Evolutionary conservation across 1,284 basidiomycete species (phyloP), one percentile per base, ranked within the genome.

Genomic region (Rhodotorula sp.): DNA sequence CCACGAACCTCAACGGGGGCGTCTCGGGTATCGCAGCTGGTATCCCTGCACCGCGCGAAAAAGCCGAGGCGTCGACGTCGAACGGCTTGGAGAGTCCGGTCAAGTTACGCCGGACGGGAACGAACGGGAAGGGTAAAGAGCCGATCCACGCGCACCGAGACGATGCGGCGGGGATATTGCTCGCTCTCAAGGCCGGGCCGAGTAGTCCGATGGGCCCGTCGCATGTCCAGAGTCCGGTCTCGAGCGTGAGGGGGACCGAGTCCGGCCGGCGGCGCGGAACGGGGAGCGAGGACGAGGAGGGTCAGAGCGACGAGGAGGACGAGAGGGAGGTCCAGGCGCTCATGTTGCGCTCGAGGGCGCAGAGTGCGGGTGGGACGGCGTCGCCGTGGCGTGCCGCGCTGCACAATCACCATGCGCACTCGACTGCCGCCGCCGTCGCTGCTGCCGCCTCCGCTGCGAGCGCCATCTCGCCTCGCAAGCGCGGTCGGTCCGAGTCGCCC

Each of bases 181-280:
- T 75, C 22, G 71, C 71, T 24, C 63, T 75, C 59, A 74, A 74
- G 58, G 68, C 62, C 17, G 70, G 68, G 6, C 68, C 67, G 20
- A 36, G 36, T 4, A 62, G 62, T 19, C 66, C 70, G 19, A 71
- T 67, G 63, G 22, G 47, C n/a, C 24, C 44, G 13, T 29, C 27
- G 27, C 27, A 44, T n/a, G 59, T 66, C 1, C 64, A 61, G 53
- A 60, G 58, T 36, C 64, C 64, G 1, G 64, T 66, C 2, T 60
- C 58, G 58, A 66, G 59, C 59, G 46, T 66, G 58, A n/a, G 5
- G 22, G 30, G 10, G 48, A 51, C 20, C 36, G 60, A 19, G 10
- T 36, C 27, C 19, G 30, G 34, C 36, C 15, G 19, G 56, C 29
- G 47, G 4, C 20, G 49, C 4, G 63, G n/a, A 0, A 29, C 44